Percentiles rank a stretch among this genome's conserved stretches.
These are phyloP conservation scores for Colletotrichum musicola DNA, from an alignment of 2,329 filamentous ascomycete species.

Conservation along the genomic window DNA sequence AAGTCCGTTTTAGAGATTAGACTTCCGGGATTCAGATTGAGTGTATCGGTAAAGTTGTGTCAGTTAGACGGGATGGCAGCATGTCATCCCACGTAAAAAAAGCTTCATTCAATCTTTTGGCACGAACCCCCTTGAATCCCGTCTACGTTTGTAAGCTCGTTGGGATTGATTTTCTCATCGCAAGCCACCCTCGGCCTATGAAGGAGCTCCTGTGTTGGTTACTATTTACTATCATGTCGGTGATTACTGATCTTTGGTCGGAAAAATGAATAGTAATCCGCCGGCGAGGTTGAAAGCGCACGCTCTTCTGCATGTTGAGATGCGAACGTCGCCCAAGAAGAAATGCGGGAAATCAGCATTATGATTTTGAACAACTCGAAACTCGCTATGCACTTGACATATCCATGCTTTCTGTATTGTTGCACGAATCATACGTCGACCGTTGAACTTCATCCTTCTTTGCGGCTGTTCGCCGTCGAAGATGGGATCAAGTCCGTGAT, in stretches of 20 bases:
- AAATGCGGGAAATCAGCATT: too few relatives aligned
- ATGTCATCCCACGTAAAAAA: background rate
- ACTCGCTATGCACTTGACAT: too few relatives aligned
- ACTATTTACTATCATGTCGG: too few relatives aligned
- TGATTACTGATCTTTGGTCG: slow-evolving; percentile 17
- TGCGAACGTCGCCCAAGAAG: too few relatives aligned
- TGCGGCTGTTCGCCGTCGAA: too few relatives aligned
- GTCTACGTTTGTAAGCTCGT: background rate
- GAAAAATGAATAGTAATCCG: slow-evolving; percentile 8
- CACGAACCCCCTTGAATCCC: background rate
- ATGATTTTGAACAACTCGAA: too few relatives aligned
- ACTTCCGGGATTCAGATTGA: background rate
- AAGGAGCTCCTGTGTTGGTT: background rate
- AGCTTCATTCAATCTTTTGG: background rate
- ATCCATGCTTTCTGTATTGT: too few relatives aligned
- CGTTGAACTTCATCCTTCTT: too few relatives aligned
- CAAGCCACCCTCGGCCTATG: background rate
- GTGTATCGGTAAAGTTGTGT: background rate
- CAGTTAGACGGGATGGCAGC: background rate
- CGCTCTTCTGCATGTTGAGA: too few relatives aligned
- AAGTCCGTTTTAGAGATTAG: slow-evolving; percentile 1
- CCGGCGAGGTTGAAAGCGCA: too few relatives aligned
- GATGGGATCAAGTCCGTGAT: too few relatives aligned
- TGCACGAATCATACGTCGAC: too few relatives aligned
- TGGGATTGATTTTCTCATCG: background rate